phyloP scores from a whole-genome alignment of 2,329 filamentous ascomycete genomes.

The Calonectria montana region DNA sequence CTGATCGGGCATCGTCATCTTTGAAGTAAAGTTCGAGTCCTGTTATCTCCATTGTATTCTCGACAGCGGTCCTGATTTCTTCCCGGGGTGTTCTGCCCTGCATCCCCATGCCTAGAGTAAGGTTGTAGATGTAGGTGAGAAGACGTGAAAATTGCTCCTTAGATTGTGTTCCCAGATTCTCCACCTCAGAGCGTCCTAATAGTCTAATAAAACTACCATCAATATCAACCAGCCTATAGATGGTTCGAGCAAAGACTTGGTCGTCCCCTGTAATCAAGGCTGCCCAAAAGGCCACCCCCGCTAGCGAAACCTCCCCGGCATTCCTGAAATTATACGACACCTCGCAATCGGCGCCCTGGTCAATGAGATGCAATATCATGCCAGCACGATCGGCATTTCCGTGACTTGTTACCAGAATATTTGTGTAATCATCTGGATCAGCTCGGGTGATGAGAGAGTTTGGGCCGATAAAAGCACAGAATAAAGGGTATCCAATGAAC shows the following conservation, averaged over 20 bases:
- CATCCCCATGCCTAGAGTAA: constrained; percentile 26
- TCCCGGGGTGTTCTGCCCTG: not conserved
- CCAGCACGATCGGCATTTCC: constrained; percentile 24
- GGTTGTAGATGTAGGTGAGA: constrained; percentile 40
- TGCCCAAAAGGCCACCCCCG: constrained; percentile 42
- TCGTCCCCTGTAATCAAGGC: constrained; percentile 39
- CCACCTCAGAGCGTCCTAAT: constrained; percentile 25
- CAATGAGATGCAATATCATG: constrained; percentile 40
- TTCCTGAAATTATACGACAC: constrained; percentile 33
- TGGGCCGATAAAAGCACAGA: constrained; percentile 49
- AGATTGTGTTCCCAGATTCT: constrained; percentile 19
- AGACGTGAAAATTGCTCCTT: constrained; percentile 33
- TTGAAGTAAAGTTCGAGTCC: constrained; percentile 29
- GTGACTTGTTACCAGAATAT: constrained; percentile 27
- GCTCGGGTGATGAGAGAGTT: constrained; percentile 35
- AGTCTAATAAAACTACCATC: constrained; percentile 33
- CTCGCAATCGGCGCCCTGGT: constrained; percentile 31
- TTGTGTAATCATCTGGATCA: constrained; percentile 37
- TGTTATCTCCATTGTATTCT: constrained; percentile 27
- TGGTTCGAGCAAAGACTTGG: constrained; percentile 36
- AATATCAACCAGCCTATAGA: constrained; percentile 27
- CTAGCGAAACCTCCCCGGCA: constrained; percentile 32
- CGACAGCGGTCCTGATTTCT: constrained; percentile 26
- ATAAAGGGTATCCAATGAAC: constrained; percentile 46
- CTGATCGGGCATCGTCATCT: constrained; percentile 9